A percentile compares a stretch with the other conserved stretches of the same genome.
phyloP scores from a whole-genome alignment of 2,329 filamentous ascomycete species.

The Phialocephala subalpina region DNA sequence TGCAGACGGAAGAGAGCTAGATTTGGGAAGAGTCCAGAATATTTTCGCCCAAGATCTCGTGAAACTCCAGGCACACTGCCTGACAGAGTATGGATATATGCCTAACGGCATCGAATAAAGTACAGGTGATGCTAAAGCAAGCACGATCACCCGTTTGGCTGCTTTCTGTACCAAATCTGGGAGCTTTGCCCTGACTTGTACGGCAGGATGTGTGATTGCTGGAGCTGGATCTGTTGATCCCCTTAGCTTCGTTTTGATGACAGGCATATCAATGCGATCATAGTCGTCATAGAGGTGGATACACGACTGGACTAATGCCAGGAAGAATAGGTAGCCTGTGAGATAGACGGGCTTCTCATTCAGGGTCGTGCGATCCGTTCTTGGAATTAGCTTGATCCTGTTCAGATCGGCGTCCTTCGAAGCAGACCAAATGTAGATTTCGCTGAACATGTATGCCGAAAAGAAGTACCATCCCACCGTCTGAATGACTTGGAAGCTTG shows the following conservation, averaged over 20 bases:
- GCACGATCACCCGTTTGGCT: slow-evolving; percentile 45
- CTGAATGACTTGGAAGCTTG: slow-evolving; percentile 65
- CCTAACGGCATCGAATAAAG: slow-evolving; percentile 55
- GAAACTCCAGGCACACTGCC: slow-evolving; percentile 71
- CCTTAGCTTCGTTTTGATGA: slow-evolving; percentile 45
- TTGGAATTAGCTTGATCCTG: slow-evolving; percentile 76
- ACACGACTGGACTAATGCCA: slow-evolving; percentile 74
- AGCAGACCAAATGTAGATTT: slow-evolving; percentile 80
- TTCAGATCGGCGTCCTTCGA: slow-evolving; percentile 67
- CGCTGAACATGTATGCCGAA: slow-evolving; percentile 81
- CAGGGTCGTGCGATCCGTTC: slow-evolving; percentile 75
- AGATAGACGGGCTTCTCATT: slow-evolving; percentile 91
- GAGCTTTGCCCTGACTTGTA: slow-evolving; percentile 48
- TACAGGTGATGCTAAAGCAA: slow-evolving; percentile 50
- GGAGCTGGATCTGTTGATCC: slow-evolving; percentile 47
- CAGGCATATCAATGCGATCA: slow-evolving; percentile 62
- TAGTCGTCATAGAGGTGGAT: slow-evolving; percentile 77
- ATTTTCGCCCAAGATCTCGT: slow-evolving; percentile 75
- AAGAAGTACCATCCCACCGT: slow-evolving; percentile 79
- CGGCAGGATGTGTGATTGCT: slow-evolving; percentile 45
- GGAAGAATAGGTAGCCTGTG: slow-evolving; percentile 71
- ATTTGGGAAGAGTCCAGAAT: slow-evolving; percentile 79
- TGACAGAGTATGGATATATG: slow-evolving; percentile 69
- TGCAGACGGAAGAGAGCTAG: slow-evolving; percentile 66
- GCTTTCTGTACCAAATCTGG: slow-evolving; percentile 44